Base-by-base conservation (phyloP, 73 alveolate genomes). In the Paramecium biaurelia region DNA sequence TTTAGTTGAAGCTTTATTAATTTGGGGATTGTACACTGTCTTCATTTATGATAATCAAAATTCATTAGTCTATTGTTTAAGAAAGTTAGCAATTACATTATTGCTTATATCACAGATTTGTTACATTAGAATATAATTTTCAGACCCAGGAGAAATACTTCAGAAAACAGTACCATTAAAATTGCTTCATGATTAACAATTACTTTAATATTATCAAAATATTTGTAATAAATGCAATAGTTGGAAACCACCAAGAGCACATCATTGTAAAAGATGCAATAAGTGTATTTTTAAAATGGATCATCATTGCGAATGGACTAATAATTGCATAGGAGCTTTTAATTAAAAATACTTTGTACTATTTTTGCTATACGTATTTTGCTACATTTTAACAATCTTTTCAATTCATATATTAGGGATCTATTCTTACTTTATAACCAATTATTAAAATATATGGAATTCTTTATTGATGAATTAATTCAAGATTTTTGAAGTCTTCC, bases 251-350 rank as follows among this genome's bases (percentile, higher is more conserved):
- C 95, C 92, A 18, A 59, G 98, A 92, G 95, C 96, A 30, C 96
- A 96, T 67, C 98, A 96, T 93, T 96, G 98, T 57, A 94, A 96
- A 15, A 76, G 92, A 35, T 95, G 98, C 79, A 76, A 47, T 11
- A 47, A 47, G 14, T 47, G 98, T 67, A 97, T 96, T 70, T 92
- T 90, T 53, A 95, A 95, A 92, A 96, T 95, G 98, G 98, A 96
- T 89, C 98, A 96, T 90, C 98, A 96, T 86, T 95, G 98, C 76
- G 96, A 96, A 57, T 95, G 98, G 98, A 95, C 94, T 30, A 94
- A 96, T 92, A 96, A 96, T 85, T 96, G 97, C 34, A 92, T 96
- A 43, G 98, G 97, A 35, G 85, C 92, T 53, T 90, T 92, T 90
- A 96, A 96, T 70, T 85, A 96, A 90, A 96, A 96, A 89, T 95